A percentile compares a stretch with the other conserved stretches of the same genome.
These are phyloP conservation scores for Neofusicoccum parvum DNA, from an alignment of 2,329 filamentous ascomycete species.

Conservation along the genomic window DNA sequence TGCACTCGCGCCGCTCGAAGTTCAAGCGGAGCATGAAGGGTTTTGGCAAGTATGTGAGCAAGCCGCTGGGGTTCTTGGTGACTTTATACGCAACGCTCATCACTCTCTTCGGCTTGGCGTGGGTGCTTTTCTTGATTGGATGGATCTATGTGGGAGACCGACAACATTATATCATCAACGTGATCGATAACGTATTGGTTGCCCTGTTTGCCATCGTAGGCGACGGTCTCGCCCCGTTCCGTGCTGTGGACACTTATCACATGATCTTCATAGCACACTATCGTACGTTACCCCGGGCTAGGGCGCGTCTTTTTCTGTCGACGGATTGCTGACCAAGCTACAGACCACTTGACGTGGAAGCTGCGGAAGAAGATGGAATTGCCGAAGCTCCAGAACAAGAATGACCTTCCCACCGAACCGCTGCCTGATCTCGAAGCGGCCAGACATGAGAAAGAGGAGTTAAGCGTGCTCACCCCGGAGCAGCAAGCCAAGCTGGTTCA, in stretches of 20 bases:
- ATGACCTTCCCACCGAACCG: constrained; percentile 58
- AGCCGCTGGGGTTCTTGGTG: constrained; percentile 79
- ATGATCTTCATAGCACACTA: constrained; percentile 77
- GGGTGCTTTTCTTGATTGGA: constrained; percentile 87
- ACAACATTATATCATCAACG: constrained; percentile 59
- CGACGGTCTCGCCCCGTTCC: constrained; percentile 64
- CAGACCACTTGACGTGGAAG: constrained; percentile 61
- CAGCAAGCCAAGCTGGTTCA: constrained; percentile 70
- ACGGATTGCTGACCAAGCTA: background rate
- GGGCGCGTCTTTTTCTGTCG: background rate
- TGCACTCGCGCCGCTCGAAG: constrained; percentile 77
- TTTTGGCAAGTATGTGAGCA: constrained; percentile 76
- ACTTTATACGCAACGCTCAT: constrained; percentile 82
- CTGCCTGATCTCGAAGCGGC: constrained; percentile 9
- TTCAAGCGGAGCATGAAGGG: constrained; percentile 80
- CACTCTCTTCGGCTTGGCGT: constrained; percentile 80
- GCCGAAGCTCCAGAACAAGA: constrained; percentile 63
- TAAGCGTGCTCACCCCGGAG: constrained; percentile 55
- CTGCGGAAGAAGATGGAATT: constrained; percentile 60
- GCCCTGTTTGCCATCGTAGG: constrained; percentile 62
- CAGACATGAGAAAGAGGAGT: constrained; percentile 19
- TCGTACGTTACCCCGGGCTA: constrained; percentile 6
- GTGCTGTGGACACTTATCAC: constrained; percentile 77
- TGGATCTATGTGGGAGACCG: constrained; percentile 77
- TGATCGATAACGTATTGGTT: constrained; percentile 57